phyloP scores from a whole-genome alignment of 2,329 filamentous ascomycete genomes.

The Aureobasidium sp. region DNA sequence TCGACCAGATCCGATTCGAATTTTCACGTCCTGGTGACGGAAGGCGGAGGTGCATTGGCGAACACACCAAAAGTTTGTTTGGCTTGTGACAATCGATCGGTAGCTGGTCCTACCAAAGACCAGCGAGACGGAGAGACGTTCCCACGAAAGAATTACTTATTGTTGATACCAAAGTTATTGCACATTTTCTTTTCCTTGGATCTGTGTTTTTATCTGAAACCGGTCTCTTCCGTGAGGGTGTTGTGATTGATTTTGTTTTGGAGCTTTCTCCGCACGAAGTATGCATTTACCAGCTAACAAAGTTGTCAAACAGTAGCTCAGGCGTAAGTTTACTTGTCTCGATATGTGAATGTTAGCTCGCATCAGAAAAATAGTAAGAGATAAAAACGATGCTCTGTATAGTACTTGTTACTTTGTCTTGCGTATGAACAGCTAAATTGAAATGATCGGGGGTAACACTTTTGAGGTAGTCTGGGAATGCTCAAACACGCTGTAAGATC shows the following conservation, averaged over 20 bases:
- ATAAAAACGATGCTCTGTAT: background rate
- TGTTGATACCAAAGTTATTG: conserved; percentile 10
- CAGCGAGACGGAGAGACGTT: background rate
- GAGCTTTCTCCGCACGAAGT: background rate
- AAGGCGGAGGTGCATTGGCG: conserved; percentile 1
- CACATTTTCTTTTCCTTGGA: background rate
- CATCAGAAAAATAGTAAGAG: background rate
- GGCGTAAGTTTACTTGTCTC: no score
- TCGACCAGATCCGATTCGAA: background rate
- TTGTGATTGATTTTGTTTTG: background rate
- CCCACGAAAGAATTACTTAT: conserved; percentile 3
- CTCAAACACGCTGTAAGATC: background rate
- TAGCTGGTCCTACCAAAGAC: conserved; percentile 14
- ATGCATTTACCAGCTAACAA: background rate
- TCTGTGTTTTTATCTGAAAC: background rate
- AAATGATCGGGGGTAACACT: background rate
- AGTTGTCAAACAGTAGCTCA: background rate
- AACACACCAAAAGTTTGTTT: conserved; percentile 8
- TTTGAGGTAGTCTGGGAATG: background rate
- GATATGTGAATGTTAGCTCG: background rate
- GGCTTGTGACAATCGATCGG: conserved; percentile 10
- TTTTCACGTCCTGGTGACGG: conserved; percentile 14
- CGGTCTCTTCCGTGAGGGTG: background rate
- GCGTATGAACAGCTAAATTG: no score
- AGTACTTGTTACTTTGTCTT: background rate